Conservation (phyloP, 1,139 yeast species). For the Yamadazyma blattariae region DNA sequence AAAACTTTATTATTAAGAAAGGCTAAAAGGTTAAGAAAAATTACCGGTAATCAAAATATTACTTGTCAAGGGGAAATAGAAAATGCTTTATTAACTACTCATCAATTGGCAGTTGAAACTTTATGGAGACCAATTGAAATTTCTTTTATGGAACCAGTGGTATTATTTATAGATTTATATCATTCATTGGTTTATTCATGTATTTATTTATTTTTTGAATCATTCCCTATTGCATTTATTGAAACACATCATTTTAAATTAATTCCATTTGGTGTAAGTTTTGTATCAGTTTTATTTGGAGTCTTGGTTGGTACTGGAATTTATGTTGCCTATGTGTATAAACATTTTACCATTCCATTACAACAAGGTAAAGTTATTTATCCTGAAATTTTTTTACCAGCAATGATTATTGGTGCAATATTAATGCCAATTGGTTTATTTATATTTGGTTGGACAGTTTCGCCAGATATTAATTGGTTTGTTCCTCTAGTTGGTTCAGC, state of each 20-base stretch:
- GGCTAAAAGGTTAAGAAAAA: conserved; percentile 32
- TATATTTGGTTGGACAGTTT: no score
- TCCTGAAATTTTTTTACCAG: conserved; percentile 41
- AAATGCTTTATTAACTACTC: conserved; percentile 15
- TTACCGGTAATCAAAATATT: conserved; percentile 32
- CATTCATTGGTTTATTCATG: conserved; percentile 53
- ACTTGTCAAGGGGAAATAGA: conserved; percentile 29
- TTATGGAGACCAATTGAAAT: conserved; percentile 51
- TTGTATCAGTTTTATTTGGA: conserved; percentile 35
- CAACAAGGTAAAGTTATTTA: conserved; percentile 19
- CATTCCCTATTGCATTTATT: conserved; percentile 53
- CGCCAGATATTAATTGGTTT: no score
- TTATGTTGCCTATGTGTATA: conserved; percentile 22
- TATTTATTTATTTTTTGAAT: conserved; percentile 59
- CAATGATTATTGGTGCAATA: no score
- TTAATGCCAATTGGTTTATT: no score
- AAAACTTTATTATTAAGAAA: conserved; percentile 35
- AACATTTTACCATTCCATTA: conserved; percentile 23
- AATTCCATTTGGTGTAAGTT: conserved; percentile 48
- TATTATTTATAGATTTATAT: conserved; percentile 46
- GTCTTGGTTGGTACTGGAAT: conserved; percentile 23
- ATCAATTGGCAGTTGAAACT: conserved; percentile 31
- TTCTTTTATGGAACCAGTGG: conserved; percentile 42
- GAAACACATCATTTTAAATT: conserved; percentile 46
- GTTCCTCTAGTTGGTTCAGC: no score